A percentile compares a stretch with the other conserved stretches of the same genome.
Conservation (phyloP, 108 stramenopile genomes). For the Discostella pseudostelligera region DNA sequence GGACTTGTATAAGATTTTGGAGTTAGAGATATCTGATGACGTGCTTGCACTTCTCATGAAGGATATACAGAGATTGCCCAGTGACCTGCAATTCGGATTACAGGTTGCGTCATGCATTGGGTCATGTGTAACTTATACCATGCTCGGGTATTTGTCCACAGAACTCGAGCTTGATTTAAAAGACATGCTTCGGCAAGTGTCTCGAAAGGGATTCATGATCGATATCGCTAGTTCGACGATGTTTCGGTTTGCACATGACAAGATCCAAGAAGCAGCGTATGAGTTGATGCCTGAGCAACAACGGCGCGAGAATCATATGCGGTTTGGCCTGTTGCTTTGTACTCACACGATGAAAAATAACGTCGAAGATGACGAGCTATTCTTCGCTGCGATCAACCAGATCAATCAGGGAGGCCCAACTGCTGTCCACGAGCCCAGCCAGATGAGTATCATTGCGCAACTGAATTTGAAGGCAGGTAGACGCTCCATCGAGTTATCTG, state of each 20-base stretch:
- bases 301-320: constrained; percentile 11
- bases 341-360: background rate
- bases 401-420: constrained; percentile 25
- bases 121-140: constrained; percentile 11
- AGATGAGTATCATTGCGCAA: constrained; percentile 21
- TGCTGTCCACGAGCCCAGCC: constrained; percentile 5
- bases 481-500: constrained; percentile 14
- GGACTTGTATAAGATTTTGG: constrained; percentile 24
- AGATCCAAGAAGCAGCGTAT: constrained; percentile 39
- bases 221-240: background rate
- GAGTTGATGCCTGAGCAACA: constrained; percentile 18
- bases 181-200: background rate
- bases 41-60: constrained; percentile 16
- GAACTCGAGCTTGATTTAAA: background rate
- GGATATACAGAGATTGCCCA: constrained; percentile 20
- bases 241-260: constrained; percentile 33
- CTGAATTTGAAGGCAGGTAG: constrained; percentile 34
- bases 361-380: constrained; percentile 17
- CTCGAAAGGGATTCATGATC: constrained; percentile 6
- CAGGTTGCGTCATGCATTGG: constrained; percentile 38
- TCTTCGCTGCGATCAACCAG: constrained; percentile 35
- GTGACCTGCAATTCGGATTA: constrained; percentile 13
- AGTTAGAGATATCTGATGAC: constrained; percentile 21
- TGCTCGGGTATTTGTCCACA: constrained; percentile 10
- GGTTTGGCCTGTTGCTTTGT: constrained; percentile 21